These are phyloP conservation scores for Cercophora samala DNA, from an alignment of 495 filamentous ascomycete genomes.

Conservation along the genomic window DNA sequence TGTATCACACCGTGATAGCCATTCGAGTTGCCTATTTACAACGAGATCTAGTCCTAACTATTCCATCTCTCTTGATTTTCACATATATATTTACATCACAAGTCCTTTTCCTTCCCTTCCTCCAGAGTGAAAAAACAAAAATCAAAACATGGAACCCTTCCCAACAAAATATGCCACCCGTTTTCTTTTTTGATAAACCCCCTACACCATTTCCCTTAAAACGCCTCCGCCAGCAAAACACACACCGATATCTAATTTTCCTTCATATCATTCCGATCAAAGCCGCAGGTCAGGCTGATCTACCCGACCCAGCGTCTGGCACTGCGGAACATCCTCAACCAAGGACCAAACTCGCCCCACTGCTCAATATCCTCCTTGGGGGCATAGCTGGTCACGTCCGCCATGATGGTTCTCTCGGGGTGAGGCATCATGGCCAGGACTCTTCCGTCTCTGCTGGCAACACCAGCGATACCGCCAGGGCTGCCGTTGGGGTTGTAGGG, in stretches of 20 bases:
- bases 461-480: conserved; percentile 78
- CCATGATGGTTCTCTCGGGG: conserved; percentile 86
- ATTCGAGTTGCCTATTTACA: no score
- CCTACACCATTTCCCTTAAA: no score
- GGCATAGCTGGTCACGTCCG: conserved; percentile 73
- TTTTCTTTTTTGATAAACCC: no score
- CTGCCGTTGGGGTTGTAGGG: conserved; percentile 94
- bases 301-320: conserved; percentile 82
- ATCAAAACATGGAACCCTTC: no score
- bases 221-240: not conserved
- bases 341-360: conserved; percentile 87
- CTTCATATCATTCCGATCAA: conserved; percentile 1
- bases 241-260: not conserved
- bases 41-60: no score
- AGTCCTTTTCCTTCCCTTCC: no score
- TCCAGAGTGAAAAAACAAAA: no score
- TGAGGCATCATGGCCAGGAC: conserved; percentile 96
- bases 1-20: no score
- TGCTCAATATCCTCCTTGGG: conserved; percentile 60
- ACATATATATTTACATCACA: no score
- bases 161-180: no score
- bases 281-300: conserved; percentile 1
- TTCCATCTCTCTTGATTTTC: no score
- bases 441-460: conserved; percentile 75
- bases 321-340: conserved; percentile 76